Conservation (phyloP, 495 filamentous ascomycete species). For the Neurospora pannonica region DNA sequence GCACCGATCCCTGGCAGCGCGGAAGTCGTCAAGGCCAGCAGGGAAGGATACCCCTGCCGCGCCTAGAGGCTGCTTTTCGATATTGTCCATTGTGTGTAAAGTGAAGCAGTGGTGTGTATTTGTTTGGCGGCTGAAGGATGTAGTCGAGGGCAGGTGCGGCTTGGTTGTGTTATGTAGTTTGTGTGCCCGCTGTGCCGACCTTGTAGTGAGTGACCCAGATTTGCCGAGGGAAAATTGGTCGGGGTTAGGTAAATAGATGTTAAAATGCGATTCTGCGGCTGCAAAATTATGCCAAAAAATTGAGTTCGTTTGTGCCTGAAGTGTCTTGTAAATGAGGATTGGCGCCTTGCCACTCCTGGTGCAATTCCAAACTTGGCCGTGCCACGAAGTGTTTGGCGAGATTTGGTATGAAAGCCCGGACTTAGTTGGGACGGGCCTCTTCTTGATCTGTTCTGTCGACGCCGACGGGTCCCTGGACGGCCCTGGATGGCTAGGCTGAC, state of each 20-base stretch:
- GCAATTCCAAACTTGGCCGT: conserved; percentile 3
- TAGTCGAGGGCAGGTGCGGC: background rate
- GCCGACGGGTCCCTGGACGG: background rate
- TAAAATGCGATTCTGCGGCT: background rate
- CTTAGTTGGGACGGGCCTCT: conserved; percentile 3
- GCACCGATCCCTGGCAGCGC: conserved; percentile 19
- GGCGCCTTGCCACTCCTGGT: conserved; percentile 3
- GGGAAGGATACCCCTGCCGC: conserved; percentile 17
- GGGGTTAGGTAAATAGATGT: background rate
- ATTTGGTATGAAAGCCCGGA: conserved; percentile 6
- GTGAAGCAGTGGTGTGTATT: background rate
- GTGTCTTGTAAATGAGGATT: conserved; percentile 1
- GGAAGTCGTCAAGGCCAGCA: conserved; percentile 27
- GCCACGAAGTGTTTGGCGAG: conserved; percentile 11
- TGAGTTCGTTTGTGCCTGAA: background rate
- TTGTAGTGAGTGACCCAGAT: background rate
- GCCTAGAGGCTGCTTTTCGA: background rate
- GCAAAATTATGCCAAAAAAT: background rate
- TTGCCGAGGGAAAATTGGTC: background rate
- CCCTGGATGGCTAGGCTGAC: background rate
- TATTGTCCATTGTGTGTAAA: conserved; percentile 2
- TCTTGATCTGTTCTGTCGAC: conserved; percentile 1
- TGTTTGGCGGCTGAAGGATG: background rate
- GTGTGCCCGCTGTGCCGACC: background rate
- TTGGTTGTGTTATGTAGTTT: background rate